These are phyloP conservation scores for Podaxis mareebaensis DNA, from an alignment of 768 basidiomycete species.

Conservation along the genomic window DNA sequence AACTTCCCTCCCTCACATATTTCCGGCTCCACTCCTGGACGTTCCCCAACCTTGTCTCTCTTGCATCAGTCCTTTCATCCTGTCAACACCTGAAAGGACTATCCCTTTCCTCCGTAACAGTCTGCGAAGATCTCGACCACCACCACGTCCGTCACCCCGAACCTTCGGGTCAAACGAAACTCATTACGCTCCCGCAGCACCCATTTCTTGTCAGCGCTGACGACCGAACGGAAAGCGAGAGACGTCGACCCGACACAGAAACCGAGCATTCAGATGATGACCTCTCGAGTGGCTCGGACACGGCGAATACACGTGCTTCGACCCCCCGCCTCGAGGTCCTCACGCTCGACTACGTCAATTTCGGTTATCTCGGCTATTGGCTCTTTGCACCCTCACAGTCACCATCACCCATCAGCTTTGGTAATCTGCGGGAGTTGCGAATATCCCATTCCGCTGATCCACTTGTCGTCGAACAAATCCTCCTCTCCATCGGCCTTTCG, in stretches of 20 bases:
- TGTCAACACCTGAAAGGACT: constrained; percentile 37
- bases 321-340: constrained; percentile 34
- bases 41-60: constrained; percentile 35
- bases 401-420: constrained; percentile 30
- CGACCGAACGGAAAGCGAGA: constrained; percentile 6
- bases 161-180: constrained; percentile 1
- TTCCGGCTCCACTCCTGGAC: constrained; percentile 42
- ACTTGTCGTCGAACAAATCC: constrained; percentile 34
- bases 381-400: constrained; percentile 31
- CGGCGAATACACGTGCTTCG: constrained; percentile 11
- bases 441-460: constrained; percentile 42
- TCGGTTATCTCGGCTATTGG: constrained; percentile 38
- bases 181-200: not conserved
- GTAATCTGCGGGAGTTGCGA: constrained; percentile 40
- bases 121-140: constrained; percentile 26
- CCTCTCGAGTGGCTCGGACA: constrained; percentile 15
- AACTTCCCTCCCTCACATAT: constrained; percentile 34
- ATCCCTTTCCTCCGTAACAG: constrained; percentile 35
- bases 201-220: constrained; percentile 2
- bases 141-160: constrained; percentile 5
- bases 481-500: constrained; percentile 33
- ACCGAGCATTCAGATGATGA: not conserved
- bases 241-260: constrained; percentile 1
- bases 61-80: constrained; percentile 33
- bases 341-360: constrained; percentile 42